A percentile compares a stretch with the other conserved stretches of the same genome.
Evolutionary conservation across 352 stramenopile genomes (phyloP).

Genomic region (Peronospora farinosa): DNA sequence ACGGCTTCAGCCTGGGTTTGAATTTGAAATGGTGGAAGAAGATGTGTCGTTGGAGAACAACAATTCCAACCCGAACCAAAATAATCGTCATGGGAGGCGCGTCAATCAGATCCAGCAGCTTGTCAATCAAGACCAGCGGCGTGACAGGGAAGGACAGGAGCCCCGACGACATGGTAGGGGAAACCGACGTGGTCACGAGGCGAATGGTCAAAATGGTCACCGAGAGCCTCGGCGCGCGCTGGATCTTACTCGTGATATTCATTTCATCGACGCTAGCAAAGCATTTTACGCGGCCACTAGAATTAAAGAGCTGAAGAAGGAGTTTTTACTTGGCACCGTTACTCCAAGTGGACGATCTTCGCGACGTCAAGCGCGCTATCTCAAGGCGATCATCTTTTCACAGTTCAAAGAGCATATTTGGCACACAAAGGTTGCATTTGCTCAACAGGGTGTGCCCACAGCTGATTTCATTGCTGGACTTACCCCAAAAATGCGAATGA

Average conservation of each 20-base stretch:
- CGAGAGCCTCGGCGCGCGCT: slow-evolving; percentile 28
- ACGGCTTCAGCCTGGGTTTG: slow-evolving; percentile 76
- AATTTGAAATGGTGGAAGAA: slow-evolving; percentile 46
- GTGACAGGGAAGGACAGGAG: slow-evolving; percentile 13
- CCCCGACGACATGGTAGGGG: slow-evolving; percentile 8
- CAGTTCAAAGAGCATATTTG: slow-evolving; percentile 81
- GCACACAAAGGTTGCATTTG: slow-evolving; percentile 61
- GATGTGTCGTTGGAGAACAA: slow-evolving; percentile 10
- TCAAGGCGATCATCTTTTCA: slow-evolving; percentile 82
- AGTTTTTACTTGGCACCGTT: slow-evolving; percentile 31
- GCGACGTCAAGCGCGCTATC: slow-evolving; percentile 22
- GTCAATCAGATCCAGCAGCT: slow-evolving; percentile 29
- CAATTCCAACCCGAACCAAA: slow-evolving; percentile 19
- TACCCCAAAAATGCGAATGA: slow-evolving; percentile 38
- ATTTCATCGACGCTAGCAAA: slow-evolving; percentile 62
- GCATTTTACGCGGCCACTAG: slow-evolving; percentile 61
- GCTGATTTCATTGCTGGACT: slow-evolving; percentile 62
- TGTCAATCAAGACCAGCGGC: slow-evolving; percentile 19
- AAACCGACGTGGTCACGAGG: slow-evolving; percentile 18
- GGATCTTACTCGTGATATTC: slow-evolving; percentile 32
- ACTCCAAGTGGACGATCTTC: slow-evolving; percentile 5
- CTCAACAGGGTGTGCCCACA: slow-evolving; percentile 54
- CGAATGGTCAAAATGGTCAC: slow-evolving; percentile 16
- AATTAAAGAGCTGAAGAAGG: slow-evolving; percentile 54
- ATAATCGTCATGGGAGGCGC: slow-evolving; percentile 15